Evolutionary conservation across 2,329 filamentous ascomycete genomes (phyloP), one percentile per base, ranked within the genome.

Genomic region (Teratosphaeria epicoccoides): DNA sequence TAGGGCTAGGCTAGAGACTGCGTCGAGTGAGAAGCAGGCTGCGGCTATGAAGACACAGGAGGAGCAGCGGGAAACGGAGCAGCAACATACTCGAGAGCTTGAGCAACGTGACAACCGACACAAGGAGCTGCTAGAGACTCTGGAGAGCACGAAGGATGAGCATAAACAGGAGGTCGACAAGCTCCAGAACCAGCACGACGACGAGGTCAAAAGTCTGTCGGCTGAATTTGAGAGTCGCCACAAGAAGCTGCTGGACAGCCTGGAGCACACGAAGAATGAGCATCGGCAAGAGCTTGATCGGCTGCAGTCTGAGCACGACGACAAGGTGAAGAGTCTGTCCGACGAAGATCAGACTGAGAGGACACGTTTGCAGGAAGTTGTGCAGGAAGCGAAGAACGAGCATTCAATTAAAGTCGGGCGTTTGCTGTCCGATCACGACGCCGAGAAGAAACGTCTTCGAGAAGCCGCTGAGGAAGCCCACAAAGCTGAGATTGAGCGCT

Each of bases 1-100:
- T 25, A 47, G 52, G 24, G 29, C 40, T 12, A 53, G 52, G 49
- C 51, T 59, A 10, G 50, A 51, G 5, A 28, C 43, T 7, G 46
- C 51, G 1, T 2, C 47, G 1, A 44, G 50, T 11, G 52, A 55
- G 25, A 49, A 52, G 28, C 45, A 54, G 6, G 49, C 45, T 24
- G 44, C 44, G 9, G 23, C 5, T 9, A 23, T 47, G 11, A 47
- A 51, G 46, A 28, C 55, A n/a, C 26, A 52, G 23, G 46, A 48
- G n/a, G 12, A 26, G 24, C 25, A 24, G 20, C 24, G 25, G 14
- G 17, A 37, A 22, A 23, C 17, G 23, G 46, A 33, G 46, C 24
- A 48, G 46, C 46, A 37, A 20, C 25, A 46, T 46, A 6, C 3
- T 24, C 44, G 25, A 9, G 12, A 46, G n/a, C 20, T 46, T 24